Conservation (phyloP, 2,329 filamentous ascomycete genomes). For the Zasmidium citrigriseum region DNA sequence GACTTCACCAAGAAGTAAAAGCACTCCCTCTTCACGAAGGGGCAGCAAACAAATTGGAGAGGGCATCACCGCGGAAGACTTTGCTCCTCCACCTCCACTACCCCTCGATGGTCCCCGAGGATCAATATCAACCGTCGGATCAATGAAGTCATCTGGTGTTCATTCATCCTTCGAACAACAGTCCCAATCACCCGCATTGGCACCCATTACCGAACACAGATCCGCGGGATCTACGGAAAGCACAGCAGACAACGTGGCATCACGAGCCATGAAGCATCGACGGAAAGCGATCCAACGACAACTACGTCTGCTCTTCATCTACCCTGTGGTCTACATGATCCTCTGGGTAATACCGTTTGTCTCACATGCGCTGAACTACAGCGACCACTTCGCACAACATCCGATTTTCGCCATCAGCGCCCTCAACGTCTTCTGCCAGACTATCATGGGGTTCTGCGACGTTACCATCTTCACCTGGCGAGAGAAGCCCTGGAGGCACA, state of each 20-base stretch:
- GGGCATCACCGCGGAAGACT: constrained; percentile 27
- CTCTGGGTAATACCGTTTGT: constrained; percentile 74
- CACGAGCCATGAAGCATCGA: constrained; percentile 18
- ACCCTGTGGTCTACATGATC: constrained; percentile 70
- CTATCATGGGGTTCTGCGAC: constrained; percentile 67
- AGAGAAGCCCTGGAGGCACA: constrained; percentile 70
- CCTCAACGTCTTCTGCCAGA: constrained; percentile 59
- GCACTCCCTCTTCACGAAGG: constrained; percentile 29
- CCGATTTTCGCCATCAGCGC: constrained; percentile 60
- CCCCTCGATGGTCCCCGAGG: constrained; percentile 15
- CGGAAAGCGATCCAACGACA: constrained; percentile 48
- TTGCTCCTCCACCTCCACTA: constrained; percentile 19
- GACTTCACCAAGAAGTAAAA: constrained; percentile 12
- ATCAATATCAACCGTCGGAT: constrained; percentile 26
- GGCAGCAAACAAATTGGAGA: constrained; percentile 28
- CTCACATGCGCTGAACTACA: constrained; percentile 62
- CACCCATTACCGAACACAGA: constrained; percentile 28
- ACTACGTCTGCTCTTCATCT: constrained; percentile 72
- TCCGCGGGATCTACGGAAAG: constrained; percentile 1
- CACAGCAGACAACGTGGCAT: constrained; percentile 16
- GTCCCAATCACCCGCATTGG: constrained; percentile 14
- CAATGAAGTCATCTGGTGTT: constrained; percentile 19
- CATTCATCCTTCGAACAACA: constrained; percentile 13
- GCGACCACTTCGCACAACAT: constrained; percentile 50
- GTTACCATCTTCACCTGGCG: constrained; percentile 67